Evolutionary conservation across 1,284 basidiomycete species (phyloP).

Genomic region (Ganoderma multipileum): DNA sequence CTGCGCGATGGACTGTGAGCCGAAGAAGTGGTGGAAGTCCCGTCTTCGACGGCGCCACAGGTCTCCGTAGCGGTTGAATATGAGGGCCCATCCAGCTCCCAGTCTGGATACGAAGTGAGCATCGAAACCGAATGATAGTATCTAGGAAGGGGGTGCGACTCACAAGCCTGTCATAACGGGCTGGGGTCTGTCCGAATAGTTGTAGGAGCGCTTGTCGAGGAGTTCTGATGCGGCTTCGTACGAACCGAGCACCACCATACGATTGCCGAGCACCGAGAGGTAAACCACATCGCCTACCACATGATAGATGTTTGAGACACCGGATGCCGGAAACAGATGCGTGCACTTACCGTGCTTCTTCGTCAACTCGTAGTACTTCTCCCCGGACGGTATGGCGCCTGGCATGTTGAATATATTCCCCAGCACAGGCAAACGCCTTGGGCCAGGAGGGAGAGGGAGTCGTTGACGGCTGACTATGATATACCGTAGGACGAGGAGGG

Average conservation of each 20-base stretch:
- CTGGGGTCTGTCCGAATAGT: conserved; percentile 27
- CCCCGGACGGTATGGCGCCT: neutral
- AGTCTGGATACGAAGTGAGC: neutral
- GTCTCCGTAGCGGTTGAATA: conserved; percentile 12
- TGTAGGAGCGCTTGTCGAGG: conserved; percentile 12
- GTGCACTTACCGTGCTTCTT: conserved; percentile 1
- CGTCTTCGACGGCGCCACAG: conserved; percentile 19
- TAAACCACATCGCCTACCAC: conserved; percentile 16
- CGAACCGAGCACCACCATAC: conserved; percentile 17
- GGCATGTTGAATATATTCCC: conserved; percentile 16
- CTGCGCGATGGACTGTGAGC: conserved; percentile 4
- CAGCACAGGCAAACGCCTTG: conserved; percentile 7
- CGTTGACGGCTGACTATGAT: neutral
- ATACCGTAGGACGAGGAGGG: neutral
- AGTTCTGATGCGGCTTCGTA: conserved; percentile 11
- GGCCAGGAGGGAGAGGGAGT: conserved; percentile 7
- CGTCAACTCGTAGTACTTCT: conserved; percentile 9
- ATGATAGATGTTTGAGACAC: neutral
- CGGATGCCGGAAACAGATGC: neutral
- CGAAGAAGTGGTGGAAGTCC: conserved; percentile 21
- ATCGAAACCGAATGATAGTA: too few relatives aligned
- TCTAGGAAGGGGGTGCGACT: neutral
- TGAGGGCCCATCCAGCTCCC: conserved; percentile 15
- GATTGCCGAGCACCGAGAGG: conserved; percentile 15
- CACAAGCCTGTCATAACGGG: conserved; percentile 21